Base-by-base conservation (phyloP, 257 asterid genomes). In the Echites panduratus region DNA sequence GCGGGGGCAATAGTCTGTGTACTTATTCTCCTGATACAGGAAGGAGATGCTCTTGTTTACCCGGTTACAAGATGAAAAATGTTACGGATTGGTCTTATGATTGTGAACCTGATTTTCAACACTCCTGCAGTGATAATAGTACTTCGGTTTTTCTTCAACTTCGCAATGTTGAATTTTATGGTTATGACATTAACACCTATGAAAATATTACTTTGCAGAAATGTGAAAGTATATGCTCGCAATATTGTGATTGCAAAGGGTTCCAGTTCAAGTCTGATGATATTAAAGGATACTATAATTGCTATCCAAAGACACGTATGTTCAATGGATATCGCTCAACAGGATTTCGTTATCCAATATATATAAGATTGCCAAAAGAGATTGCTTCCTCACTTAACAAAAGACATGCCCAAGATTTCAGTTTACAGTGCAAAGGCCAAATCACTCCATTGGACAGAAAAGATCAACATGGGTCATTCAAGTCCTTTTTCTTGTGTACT, bases 1-100 rank as follows among this genome's bases (percentile, higher is more conserved):
- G 89, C 49, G 90, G 88, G 10, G 69, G 57, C 22, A 86, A 83
- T 44, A 47, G 81, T 54, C 7, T 81, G 4, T 86, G 90, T 66
- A 41, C 68, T 44, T 81, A 75, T 32, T 68, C 27, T 49, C 73
- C 29, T 0, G 64, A 40, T 10, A 17, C 53, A 0, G 80, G 79
- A 0, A 76, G 77, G 35, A 78, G 59, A 66, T 86, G 90, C 66
- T 57, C 81, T 13, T 86, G 90, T 65, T 22, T 78, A 22, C 86
- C 86, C 0, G 85, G 88, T 4, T 50, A 63, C 73, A 78, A 13
- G 74, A 72, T 79, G 82, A 78, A 32, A n/a, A 73, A 86, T 54
- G 2, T 19, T 0, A 73, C 49, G 3, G 87, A 85, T 43, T 81
- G 86, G 87, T 75, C 83, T 7, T 48, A 67, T 2, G 89, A 87